Base-by-base conservation (phyloP, 1,139 yeast species). In the Diutina catenulata region DNA sequence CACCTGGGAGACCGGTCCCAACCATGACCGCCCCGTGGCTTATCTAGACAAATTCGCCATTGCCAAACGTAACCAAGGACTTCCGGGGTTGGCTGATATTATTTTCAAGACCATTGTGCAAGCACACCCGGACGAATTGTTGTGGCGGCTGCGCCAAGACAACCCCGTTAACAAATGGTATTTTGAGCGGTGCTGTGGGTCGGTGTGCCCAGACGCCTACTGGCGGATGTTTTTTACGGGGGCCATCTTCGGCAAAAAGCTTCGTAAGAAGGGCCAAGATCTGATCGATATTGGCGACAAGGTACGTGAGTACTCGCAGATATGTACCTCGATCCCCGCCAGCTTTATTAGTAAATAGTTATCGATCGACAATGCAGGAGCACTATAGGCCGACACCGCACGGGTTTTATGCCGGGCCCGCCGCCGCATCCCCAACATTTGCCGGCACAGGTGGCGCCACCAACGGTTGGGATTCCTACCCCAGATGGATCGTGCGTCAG, bases 161-260 rank as follows among this genome's bases (percentile, higher is more conserved):
- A 91, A 91, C 52, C 95, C 96, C 0, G 96, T 91, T 4, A 91
- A 91, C 60, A 87, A 87, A 50, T 91, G 98, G 98, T 91, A 91
- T 54, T 91, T 88, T 56, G 97, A 91, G 49, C 67, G 98, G 45
- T 80, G 95, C 37, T 64, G 70, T 28, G 95, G 95, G 0, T 76
- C 83, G 20, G 55, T 75, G 5, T 51, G 64, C 18, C 68, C 69
- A 0, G 67, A 61, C 16, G 64, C 81, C 4, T 64, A 67, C 22
- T 81, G 93, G 93, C 68, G 74, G 46, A 59, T 79, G 43, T 82
- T 81, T 51, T 80, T 76, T 64, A 70, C 80, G 5, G 87, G 88
- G 0, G 68, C 61, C 28, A 55, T 64, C 2, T 67, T 64, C 43
- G 53, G 59, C 43, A 62, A 60, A 41, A 57, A 58, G 38, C 59